Conservation (phyloP, 1,284 basidiomycete genomes). For the Caloboletus inedulis region DNA sequence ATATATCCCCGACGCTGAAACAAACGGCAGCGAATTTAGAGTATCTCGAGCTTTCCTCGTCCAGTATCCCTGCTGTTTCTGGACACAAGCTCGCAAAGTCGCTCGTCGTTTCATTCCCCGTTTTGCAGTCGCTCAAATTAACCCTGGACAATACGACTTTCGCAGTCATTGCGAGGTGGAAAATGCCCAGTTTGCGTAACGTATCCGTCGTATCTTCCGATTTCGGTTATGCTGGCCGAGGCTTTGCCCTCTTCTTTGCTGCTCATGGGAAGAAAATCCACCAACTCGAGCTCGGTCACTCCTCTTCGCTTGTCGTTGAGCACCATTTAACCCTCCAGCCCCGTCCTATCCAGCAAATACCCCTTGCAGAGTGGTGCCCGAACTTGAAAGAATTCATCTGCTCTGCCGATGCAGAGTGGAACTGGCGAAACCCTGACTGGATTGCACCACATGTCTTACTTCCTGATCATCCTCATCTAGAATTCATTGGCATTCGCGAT, state of each 20-base stretch:
- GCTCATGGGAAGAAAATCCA: slow-evolving; percentile 57
- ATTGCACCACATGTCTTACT: slow-evolving; percentile 73
- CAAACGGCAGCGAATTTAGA: slow-evolving; percentile 48
- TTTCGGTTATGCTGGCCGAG: slow-evolving; percentile 59
- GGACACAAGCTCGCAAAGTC: slow-evolving; percentile 40
- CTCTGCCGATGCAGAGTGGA: slow-evolving; percentile 72
- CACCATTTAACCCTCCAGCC: slow-evolving; percentile 52
- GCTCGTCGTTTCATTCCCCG: slow-evolving; percentile 43
- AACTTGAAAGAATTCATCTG: slow-evolving; percentile 67
- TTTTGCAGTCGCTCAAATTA: slow-evolving; percentile 61
- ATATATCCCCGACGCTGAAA: slow-evolving; percentile 51
- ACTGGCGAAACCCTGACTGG: slow-evolving; percentile 74
- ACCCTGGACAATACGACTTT: slow-evolving; percentile 70
- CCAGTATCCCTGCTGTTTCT: slow-evolving; percentile 30
- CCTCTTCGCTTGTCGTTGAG: slow-evolving; percentile 59
- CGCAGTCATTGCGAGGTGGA: slow-evolving; percentile 54
- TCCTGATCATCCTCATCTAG: slow-evolving; percentile 55
- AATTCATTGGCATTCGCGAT: slow-evolving; percentile 69
- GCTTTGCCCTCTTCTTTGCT: slow-evolving; percentile 63
- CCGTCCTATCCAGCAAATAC: slow-evolving; percentile 37
- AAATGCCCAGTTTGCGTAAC: slow-evolving; percentile 57
- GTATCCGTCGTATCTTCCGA: slow-evolving; percentile 66
- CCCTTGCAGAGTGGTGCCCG: slow-evolving; percentile 61
- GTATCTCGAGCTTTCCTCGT: slow-evolving; percentile 57
- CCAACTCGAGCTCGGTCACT: slow-evolving; percentile 71